These are phyloP conservation scores for Kwoniella mangroviensis DNA, from an alignment of 768 basidiomycete species.

Conservation along the genomic window DNA sequence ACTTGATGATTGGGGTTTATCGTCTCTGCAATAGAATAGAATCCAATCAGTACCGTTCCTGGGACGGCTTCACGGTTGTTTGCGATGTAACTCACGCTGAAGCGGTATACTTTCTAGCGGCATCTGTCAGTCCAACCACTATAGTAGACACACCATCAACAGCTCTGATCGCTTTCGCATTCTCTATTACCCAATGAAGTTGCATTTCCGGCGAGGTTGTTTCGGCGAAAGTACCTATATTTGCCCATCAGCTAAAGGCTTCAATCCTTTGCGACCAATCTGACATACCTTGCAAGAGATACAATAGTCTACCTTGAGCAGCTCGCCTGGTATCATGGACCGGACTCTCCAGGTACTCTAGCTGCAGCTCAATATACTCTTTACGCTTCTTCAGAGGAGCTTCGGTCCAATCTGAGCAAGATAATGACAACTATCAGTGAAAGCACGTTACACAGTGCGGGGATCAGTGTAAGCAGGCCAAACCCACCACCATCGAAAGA, in stretches of 20 bases:
- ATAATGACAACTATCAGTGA: background rate
- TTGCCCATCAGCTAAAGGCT: constrained; percentile 13
- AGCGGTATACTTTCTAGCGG: constrained; percentile 78
- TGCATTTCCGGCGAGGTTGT: constrained; percentile 92
- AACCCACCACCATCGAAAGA: constrained; percentile 75
- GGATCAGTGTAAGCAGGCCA: background rate
- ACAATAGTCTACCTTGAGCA: constrained; percentile 83
- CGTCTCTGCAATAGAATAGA: constrained; percentile 1
- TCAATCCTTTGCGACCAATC: background rate
- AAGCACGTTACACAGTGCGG: too few species aligned
- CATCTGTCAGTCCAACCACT: constrained; percentile 86
- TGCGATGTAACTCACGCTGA: constrained; percentile 26
- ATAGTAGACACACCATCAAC: constrained; percentile 83
- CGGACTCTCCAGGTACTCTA: constrained; percentile 86
- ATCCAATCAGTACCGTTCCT: background rate
- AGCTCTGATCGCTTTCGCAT: constrained; percentile 80
- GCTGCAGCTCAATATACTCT: constrained; percentile 74
- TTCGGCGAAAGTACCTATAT: constrained; percentile 89
- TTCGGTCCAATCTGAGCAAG: constrained; percentile 74
- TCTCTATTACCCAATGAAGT: constrained; percentile 92
- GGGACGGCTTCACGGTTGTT: background rate
- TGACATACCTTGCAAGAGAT: constrained; percentile 82
- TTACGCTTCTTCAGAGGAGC: constrained; percentile 68
- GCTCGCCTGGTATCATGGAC: constrained; percentile 82
- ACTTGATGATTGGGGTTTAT: constrained; percentile 8